Evolutionary conservation across 2,329 filamentous ascomycete species (phyloP), one percentile per base, ranked within the genome.

Genomic region (Helicocarpus griseus): DNA sequence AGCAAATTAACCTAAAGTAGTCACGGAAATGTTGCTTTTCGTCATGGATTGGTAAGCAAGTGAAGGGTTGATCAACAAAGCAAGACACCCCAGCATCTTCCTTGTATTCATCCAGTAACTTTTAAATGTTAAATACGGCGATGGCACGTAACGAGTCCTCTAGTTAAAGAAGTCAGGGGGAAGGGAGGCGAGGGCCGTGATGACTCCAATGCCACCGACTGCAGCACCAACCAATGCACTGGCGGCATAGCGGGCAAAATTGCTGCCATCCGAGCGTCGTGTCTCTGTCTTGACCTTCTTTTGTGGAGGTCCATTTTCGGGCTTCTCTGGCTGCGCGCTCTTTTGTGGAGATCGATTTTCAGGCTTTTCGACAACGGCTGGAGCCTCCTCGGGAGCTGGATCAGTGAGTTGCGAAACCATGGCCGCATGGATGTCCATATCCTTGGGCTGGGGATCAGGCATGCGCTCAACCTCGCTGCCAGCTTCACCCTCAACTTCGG

Each of bases 151-250:
- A 28, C 9, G 24, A 44, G 24, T 7, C 3, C 29, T 35, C 57
- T 59, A 71, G 36, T 62, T 57, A 57, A 73, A 73, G 56, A 66
- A 73, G 48, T 72, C 69, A 5, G 65, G 60, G 7, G 72, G 72
- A 13, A 74, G 62, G 22, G 70, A 63, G 11, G 70, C 69, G 41
- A 74, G 61, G 17, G 66, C 58, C 39, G 66, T 62, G 38, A 74
- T 63, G 14, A 69, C 69, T 21, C 70, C 66, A 31, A 73, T 59
- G 5, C 69, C 66, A 46, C 72, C 72, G 40, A 71, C 62, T 14
- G 72, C 53, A 33, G 69, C 69, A 22, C 71, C 70, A 4, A 68
- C 54, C 2, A 69, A 52, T 24, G 71, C 69, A 26, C 66, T 68
- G 19, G 66, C 63, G 28, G 67, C 68, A 58, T 73, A 68, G 50